Percentiles rank a stretch among this genome's conserved stretches.
Evolutionary conservation across 2,329 filamentous ascomycete species (phyloP).

Genomic region (Arthroderma uncinatum): DNA sequence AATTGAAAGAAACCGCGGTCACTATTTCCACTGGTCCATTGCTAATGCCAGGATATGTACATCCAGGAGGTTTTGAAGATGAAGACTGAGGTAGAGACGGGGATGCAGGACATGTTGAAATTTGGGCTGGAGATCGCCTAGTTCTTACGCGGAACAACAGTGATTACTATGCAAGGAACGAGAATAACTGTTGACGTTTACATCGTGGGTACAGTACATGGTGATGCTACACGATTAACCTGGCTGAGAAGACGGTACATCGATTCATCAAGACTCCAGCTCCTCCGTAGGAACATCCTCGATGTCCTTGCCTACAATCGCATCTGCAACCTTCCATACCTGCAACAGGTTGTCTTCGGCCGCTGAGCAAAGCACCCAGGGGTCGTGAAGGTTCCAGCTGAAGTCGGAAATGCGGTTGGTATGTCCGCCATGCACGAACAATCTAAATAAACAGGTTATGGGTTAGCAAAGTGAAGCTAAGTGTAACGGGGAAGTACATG

Average conservation of each 20-base stretch:
- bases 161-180: not conserved
- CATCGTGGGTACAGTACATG: not conserved
- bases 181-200: not conserved
- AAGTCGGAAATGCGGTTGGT: conserved; percentile 96
- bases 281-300: conserved; percentile 66
- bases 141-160: too few relatives aligned
- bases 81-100: not conserved
- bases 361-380: conserved; percentile 90
- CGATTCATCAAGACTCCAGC: conserved; percentile 41
- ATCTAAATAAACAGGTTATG: conserved; percentile 34
- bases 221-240: not conserved
- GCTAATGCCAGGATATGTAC: not conserved
- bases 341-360: conserved; percentile 96
- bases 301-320: conserved; percentile 67
- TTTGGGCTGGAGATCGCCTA: not conserved
- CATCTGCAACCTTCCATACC: conserved; percentile 79
- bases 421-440: conserved; percentile 98
- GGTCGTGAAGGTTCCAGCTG: conserved; percentile 93
- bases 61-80: too few relatives aligned
- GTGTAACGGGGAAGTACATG: not conserved
- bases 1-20: not conserved
- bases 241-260: not conserved
- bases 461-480: not conserved
- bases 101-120: not conserved
- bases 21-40: not conserved